These are phyloP conservation scores for Lotmaria passim DNA, from an alignment of 208 protist genomes.

Conservation along the genomic window DNA sequence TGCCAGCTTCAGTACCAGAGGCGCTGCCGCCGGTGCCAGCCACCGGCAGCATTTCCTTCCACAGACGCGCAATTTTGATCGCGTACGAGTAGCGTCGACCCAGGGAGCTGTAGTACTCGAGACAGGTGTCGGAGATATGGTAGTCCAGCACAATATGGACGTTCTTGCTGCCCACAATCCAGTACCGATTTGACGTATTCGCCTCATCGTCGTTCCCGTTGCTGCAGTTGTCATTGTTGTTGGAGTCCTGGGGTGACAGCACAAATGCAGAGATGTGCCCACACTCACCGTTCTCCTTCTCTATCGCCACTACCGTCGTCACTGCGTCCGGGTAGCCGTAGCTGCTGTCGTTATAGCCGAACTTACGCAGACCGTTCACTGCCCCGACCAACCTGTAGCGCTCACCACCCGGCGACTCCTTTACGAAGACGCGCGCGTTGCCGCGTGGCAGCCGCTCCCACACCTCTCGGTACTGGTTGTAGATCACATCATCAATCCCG, in stretches of 20 bases:
- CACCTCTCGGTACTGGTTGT: conserved; percentile 44
- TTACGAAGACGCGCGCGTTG: conserved; percentile 49
- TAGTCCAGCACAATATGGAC: conserved; percentile 62
- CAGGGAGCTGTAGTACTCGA: conserved; percentile 15
- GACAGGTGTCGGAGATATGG: conserved; percentile 38
- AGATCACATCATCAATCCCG: conserved; percentile 63
- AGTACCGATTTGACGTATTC: conserved; percentile 36
- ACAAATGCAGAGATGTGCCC: conserved; percentile 59
- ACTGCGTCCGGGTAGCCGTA: conserved; percentile 40
- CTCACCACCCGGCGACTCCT: neutral
- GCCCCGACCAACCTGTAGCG: conserved; percentile 34
- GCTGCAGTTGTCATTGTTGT: too few species aligned
- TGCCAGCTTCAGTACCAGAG: neutral
- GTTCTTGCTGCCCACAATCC: conserved; percentile 60
- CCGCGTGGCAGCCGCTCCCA: conserved; percentile 71
- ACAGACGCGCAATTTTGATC: conserved; percentile 36
- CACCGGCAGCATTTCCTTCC: conserved; percentile 22
- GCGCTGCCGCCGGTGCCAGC: neutral
- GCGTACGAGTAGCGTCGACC: conserved; percentile 41
- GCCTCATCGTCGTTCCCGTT: neutral
- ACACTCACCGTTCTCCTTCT: conserved; percentile 64
- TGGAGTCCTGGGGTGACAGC: neutral
- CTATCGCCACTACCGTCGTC: conserved; percentile 44
- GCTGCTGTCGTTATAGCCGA: conserved; percentile 43
- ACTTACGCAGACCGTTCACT: conserved; percentile 73